These are phyloP conservation scores for Daldinia childiae DNA, from an alignment of 495 filamentous ascomycete species.

Conservation along the genomic window DNA sequence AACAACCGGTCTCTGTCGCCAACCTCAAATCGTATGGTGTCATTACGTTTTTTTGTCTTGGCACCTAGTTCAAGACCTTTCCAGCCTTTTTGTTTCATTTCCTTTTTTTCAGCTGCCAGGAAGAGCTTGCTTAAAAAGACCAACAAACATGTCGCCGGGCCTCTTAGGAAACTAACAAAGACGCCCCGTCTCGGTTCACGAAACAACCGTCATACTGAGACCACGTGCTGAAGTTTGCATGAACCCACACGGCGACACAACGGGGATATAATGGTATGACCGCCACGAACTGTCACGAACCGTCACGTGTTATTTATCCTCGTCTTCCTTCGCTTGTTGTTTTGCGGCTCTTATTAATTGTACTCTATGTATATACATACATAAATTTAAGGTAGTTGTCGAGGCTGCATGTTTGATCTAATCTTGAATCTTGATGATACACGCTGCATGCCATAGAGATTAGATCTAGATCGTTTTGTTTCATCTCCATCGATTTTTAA, in stretches of 20 bases:
- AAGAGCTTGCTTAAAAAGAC: slow-evolving; percentile 6
- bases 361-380: too few species aligned
- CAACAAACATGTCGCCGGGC: slow-evolving; percentile 6
- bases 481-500: slow-evolving; percentile 16
- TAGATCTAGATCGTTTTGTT: slow-evolving; percentile 28
- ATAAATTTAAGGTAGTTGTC: not conserved
- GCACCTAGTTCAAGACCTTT: slow-evolving; percentile 23
- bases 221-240: slow-evolving; percentile 34
- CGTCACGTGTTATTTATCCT: slow-evolving; percentile 24
- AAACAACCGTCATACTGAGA: slow-evolving; percentile 26
- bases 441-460: slow-evolving; percentile 11
- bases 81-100: slow-evolving; percentile 32
- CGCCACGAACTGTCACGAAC: not conserved
- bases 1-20: slow-evolving; percentile 35
- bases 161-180: slow-evolving; percentile 14
- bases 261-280: not conserved
- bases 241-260: slow-evolving; percentile 15
- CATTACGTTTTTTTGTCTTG: slow-evolving; percentile 29
- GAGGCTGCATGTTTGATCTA: not conserved
- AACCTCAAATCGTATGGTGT: slow-evolving; percentile 43
- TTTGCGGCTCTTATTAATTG: slow-evolving; percentile 10
- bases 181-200: slow-evolving; percentile 26
- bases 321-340: slow-evolving; percentile 6
- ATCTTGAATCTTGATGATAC: slow-evolving; percentile 20
- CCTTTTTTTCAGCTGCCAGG: slow-evolving; percentile 35